Percentiles rank a stretch among this genome's conserved stretches.
Evolutionary conservation across 306 rosid species (phyloP).

Genomic region (Mucuna pruriens): DNA sequence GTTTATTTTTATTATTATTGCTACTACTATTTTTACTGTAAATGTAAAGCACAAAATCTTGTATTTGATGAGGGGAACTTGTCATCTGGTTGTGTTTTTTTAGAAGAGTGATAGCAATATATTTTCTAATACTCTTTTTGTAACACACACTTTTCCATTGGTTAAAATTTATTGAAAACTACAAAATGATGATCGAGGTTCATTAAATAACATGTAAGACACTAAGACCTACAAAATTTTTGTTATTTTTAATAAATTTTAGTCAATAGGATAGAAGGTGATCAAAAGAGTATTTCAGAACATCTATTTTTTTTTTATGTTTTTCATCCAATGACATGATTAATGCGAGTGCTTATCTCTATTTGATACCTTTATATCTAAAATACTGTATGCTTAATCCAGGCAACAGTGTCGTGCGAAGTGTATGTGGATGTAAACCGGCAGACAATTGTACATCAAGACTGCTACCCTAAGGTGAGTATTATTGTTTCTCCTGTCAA

Average conservation of each 20-base stretch:
- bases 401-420: conserved; percentile 81
- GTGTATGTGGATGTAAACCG: conserved; percentile 59
- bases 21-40: background rate
- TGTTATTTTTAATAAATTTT: too few relatives aligned
- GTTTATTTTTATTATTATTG: background rate
- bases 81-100: background rate
- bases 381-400: conserved; percentile 27
- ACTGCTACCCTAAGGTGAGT: conserved; percentile 86
- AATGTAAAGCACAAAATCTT: background rate
- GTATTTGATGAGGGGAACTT: conserved; percentile 4
- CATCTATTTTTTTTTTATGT: background rate
- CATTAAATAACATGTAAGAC: too few relatives aligned
- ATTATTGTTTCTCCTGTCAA: background rate
- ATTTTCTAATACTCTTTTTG: too few relatives aligned
- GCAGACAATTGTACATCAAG: conserved; percentile 70
- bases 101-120: too few relatives aligned
- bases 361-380: background rate
- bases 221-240: too few relatives aligned
- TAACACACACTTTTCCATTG: too few relatives aligned
- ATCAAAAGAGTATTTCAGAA: too few relatives aligned
- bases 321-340: background rate
- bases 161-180: too few relatives aligned
- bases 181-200: too few relatives aligned
- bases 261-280: too few relatives aligned
- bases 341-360: background rate